Evolutionary conservation across 805 yeast genomes (phyloP).

Genomic region (Myxozyma geophila): DNA sequence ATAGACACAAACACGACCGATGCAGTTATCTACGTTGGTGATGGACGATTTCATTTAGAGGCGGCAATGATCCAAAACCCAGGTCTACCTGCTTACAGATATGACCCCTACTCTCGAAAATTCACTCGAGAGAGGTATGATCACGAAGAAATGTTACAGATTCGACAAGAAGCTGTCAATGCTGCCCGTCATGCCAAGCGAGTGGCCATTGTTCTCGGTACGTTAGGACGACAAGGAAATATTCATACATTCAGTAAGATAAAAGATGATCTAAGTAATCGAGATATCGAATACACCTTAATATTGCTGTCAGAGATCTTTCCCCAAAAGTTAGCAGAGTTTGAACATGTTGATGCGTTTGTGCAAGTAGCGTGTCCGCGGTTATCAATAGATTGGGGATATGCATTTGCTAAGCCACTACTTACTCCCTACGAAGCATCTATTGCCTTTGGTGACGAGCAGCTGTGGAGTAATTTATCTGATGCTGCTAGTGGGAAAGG

Average conservation of each 20-base stretch:
- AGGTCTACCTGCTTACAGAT: slow-evolving; percentile 84
- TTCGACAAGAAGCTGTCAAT: slow-evolving; percentile 72
- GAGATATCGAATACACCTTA: slow-evolving; percentile 73
- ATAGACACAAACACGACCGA: slow-evolving; percentile 52
- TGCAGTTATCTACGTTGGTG: slow-evolving; percentile 91
- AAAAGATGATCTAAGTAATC: slow-evolving; percentile 56
- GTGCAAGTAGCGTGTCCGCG: slow-evolving; percentile 98
- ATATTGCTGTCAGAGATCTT: slow-evolving; percentile 90
- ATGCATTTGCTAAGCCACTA: slow-evolving; percentile 89
- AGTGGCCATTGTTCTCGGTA: slow-evolving; percentile 87
- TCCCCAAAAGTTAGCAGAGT: slow-evolving; percentile 89
- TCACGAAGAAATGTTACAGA: slow-evolving; percentile 75
- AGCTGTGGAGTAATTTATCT: slow-evolving; percentile 57
- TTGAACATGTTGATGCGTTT: slow-evolving; percentile 91
- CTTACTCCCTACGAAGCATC: slow-evolving; percentile 95
- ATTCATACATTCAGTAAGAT: slow-evolving; percentile 72
- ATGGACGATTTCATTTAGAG: slow-evolving; percentile 94
- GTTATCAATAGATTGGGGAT: slow-evolving; percentile 97
- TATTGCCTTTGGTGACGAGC: slow-evolving; percentile 80
- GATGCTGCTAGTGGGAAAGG: slow-evolving; percentile 32
- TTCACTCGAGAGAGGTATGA: slow-evolving; percentile 89
- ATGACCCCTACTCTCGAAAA: slow-evolving; percentile 92
- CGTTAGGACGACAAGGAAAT: slow-evolving; percentile 94
- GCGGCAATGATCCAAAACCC: slow-evolving; percentile 98
- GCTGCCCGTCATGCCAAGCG: slow-evolving; percentile 58